Evolutionary conservation across 1,139 yeast genomes (phyloP).

Genomic region (Saccharomycopsis phalli): DNA sequence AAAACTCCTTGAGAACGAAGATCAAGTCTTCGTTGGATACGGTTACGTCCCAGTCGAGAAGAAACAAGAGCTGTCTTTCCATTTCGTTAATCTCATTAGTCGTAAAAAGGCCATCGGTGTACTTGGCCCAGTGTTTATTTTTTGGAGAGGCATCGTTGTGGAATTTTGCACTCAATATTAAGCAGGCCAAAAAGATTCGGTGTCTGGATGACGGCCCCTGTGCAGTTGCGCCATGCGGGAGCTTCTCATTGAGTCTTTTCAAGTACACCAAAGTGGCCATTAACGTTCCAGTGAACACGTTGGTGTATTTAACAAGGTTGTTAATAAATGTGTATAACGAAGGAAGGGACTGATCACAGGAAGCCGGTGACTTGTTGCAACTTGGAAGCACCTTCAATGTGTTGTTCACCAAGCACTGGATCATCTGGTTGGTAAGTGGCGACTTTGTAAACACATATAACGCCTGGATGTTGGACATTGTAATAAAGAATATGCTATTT

Average conservation of each 20-base stretch:
- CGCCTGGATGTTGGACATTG: constrained; percentile 44
- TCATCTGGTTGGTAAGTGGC: constrained; percentile 59
- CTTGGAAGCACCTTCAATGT: constrained; percentile 59
- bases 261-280: constrained; percentile 65
- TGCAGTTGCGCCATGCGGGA: constrained; percentile 67
- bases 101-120: constrained; percentile 74
- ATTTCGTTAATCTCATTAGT: constrained; percentile 80
- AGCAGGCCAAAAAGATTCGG: constrained; percentile 79
- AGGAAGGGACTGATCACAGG: constrained; percentile 37
- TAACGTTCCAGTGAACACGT: constrained; percentile 69
- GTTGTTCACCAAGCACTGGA: constrained; percentile 52
- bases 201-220: constrained; percentile 47
- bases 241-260: constrained; percentile 46
- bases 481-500: neutral
- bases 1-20: constrained; percentile 62
- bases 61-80: constrained; percentile 75
- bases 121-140: constrained; percentile 91
- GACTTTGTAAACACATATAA: constrained; percentile 44
- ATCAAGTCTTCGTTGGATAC: constrained; percentile 64
- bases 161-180: constrained; percentile 82
- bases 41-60: constrained; percentile 76
- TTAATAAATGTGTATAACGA: constrained; percentile 69
- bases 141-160: constrained; percentile 90
- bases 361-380: constrained; percentile 34
- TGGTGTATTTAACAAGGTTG: constrained; percentile 59